phyloP scores from a whole-genome alignment of 2,329 filamentous ascomycete genomes.

The Beauveria asiatica region DNA sequence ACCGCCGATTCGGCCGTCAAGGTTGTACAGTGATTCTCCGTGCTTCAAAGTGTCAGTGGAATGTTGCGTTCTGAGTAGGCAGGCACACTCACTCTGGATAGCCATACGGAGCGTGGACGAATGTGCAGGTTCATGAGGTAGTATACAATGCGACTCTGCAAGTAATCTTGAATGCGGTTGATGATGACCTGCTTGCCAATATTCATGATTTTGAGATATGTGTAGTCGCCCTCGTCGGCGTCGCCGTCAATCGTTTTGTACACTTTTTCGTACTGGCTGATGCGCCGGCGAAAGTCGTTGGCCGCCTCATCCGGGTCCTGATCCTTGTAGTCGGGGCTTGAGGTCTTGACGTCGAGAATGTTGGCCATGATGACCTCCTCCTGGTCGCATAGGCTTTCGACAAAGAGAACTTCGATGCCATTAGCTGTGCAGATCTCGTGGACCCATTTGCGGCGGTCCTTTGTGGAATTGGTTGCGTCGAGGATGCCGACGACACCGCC shows the following conservation, averaged over 20 bases:
- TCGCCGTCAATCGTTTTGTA: conserved; percentile 86
- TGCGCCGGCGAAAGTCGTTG: conserved; percentile 85
- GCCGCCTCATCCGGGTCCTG: conserved; percentile 91
- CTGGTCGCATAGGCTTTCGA: conserved; percentile 94
- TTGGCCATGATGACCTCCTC: conserved; percentile 97
- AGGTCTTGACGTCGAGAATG: conserved; percentile 94
- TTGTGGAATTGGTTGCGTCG: conserved; percentile 95
- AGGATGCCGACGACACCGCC: conserved; percentile 85
- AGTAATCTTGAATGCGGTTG: conserved; percentile 93
- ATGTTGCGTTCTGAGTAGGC: neutral
- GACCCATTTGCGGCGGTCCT: conserved; percentile 84
- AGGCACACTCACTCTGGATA: conserved; percentile 64
- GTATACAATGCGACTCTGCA: conserved; percentile 93
- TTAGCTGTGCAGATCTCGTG: conserved; percentile 66
- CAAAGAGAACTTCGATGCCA: conserved; percentile 83
- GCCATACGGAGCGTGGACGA: conserved; percentile 90
- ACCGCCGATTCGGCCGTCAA: conserved; percentile 84
- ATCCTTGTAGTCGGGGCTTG: conserved; percentile 86
- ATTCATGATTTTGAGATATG: conserved; percentile 96
- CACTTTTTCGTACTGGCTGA: conserved; percentile 93
- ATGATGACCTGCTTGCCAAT: conserved; percentile 95
- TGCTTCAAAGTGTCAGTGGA: conserved; percentile 46
- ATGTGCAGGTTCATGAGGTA: conserved; percentile 99
- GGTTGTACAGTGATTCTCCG: conserved; percentile 88
- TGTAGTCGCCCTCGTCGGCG: conserved; percentile 72